Base-by-base conservation (phyloP, 78 protist genomes). In the Protostelium mycophagum region DNA sequence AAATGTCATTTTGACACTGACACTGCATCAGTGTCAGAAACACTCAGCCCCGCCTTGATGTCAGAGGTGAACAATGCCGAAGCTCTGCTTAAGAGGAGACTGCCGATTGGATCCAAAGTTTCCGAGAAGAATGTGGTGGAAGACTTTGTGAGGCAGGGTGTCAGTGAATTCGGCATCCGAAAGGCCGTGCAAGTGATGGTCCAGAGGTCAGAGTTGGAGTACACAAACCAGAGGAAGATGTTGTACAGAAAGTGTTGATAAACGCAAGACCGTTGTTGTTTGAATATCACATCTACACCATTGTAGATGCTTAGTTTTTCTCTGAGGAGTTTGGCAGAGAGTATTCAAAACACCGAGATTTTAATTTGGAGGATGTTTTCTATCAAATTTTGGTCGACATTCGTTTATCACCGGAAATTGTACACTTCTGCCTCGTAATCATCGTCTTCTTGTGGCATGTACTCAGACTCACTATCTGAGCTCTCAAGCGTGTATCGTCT, bases 161-260 rank as follows among this genome's bases (percentile, higher is more conserved):
- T 90, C 28, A 63, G 90, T 25, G 38, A 87, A 28, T 84, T 73
- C 38, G 87, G 91, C 35, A 88, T 90, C 35, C 35, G 36, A 28
- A 93, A 86, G 38, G 94, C 94, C 38, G 35, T 94, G 0, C 90
- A 91, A 51, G 83, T 89, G 25, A 85, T 94, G 34, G 92, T 94
- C 9, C 89, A 88, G 37, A 89, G 92, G 86, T 93, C 90, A 28
- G 96, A 91, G 51, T 86, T 94, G 85, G 96, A 94, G 51, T 91
- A 89, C 87, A 39, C 31, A 29, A 28, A 36, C n/a, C 94, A 91
- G 86, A 89, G 92, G 29, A 88, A 90, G 84, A 25, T 37, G 16
- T 28, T 94, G 28, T 37, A 37, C 34, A 36, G 96, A 38, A 94
- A 91, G 83, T 31, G 36, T 35, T 91, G 73, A 91, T n/a, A 88